Evolutionary conservation across 305 asterid genomes (phyloP), one percentile per base, ranked within the genome.

Genomic region (Caryopteris hybrid): DNA sequence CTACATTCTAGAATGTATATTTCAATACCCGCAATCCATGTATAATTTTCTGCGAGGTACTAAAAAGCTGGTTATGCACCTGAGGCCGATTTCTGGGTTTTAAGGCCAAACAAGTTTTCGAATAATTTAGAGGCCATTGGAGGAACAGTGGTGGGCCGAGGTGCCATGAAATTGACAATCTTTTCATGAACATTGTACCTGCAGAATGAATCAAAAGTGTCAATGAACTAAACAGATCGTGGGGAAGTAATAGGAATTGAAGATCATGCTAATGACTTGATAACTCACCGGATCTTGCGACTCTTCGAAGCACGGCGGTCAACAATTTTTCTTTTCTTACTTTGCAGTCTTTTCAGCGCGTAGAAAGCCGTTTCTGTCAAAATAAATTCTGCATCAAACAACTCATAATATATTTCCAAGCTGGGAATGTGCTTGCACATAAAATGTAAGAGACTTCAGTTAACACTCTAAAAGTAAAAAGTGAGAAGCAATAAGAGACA

Each of bases 241-340:
- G 5, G 3, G 27, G 8, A 31, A 21, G 27, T 25, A 56, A 16
- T 25, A 69, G 6, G 13, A 23, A 16, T 36, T 16, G n/a, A 48
- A 47, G 50, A n/a, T 60, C 18, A 62, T 36, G 14, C 70, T 13
- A 51, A 31, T 46, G 34, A 50, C n/a, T 14, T 67, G 43, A 36
- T 9, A 8, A 71, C 80, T 74, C 62, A 84, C 98, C 97, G 75
- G 65, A 94, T 94, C 89, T 91, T 94, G 45, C 97, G 96, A 84
- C 90, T 86, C 84, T 94, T 91, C 18, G 98, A 94, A 47, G 99
- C 96, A 39, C 94, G 93, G 0, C 97, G 85, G 51, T 94, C 98
- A 34, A 91, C 98, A 22, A 87, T 68, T 81, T 91, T 94, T 64
- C 98, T 76, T 78, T 94, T 94, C 91, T 94, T 91, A 1, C 85